Conservation (phyloP, 1,284 basidiomycete species). For the Trichosporon faecale region DNA sequence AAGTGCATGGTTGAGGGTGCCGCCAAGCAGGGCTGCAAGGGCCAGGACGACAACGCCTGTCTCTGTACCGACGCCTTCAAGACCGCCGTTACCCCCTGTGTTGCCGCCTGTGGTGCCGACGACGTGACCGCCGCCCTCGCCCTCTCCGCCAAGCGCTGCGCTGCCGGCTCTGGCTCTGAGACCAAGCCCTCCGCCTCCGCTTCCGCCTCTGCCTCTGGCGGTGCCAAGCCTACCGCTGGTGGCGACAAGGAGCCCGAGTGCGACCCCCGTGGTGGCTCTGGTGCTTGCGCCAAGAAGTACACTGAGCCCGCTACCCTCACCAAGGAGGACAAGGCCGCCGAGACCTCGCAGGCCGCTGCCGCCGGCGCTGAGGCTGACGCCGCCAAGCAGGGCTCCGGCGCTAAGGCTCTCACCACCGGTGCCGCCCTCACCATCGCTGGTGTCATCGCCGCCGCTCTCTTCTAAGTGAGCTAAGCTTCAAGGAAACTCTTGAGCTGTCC, state of each 20-base stretch:
- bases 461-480: slow-evolving; percentile 1
- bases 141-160: slow-evolving; percentile 11
- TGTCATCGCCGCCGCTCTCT: slow-evolving; percentile 6
- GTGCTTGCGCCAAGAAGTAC: slow-evolving; percentile 4
- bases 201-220: background rate
- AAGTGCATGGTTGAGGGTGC: slow-evolving; percentile 2
- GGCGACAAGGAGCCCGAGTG: background rate
- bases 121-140: slow-evolving; percentile 14
- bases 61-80: slow-evolving; percentile 7
- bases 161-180: background rate
- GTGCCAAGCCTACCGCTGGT: background rate
- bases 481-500: background rate
- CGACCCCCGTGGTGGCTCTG: background rate
- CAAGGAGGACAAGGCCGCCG: background rate
- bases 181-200: background rate
- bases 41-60: slow-evolving; percentile 8
- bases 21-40: slow-evolving; percentile 10
- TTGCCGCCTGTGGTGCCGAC: background rate
- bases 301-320: slow-evolving; percentile 1
- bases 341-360: background rate
- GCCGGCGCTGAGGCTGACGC: background rate
- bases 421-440: slow-evolving; percentile 1
- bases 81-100: slow-evolving; percentile 1
- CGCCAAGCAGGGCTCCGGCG: background rate
- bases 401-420: background rate